phyloP scores from a whole-genome alignment of 1,284 basidiomycete genomes.

The Boletellus sp. region DNA sequence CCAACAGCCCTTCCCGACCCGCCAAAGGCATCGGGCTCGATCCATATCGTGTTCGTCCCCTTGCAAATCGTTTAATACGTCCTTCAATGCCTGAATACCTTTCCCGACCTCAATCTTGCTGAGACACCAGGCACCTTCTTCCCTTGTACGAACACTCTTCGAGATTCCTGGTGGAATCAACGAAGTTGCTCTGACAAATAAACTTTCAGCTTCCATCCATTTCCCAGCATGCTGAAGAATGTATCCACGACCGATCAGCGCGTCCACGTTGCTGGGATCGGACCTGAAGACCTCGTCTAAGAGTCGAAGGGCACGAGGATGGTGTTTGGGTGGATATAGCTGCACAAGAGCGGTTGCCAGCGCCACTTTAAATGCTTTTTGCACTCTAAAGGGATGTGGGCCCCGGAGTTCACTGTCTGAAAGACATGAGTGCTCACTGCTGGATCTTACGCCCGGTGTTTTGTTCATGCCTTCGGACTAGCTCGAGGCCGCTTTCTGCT shows the following conservation, averaged over 20 bases:
- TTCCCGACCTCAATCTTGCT: constrained; percentile 54
- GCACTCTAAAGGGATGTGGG: constrained; percentile 41
- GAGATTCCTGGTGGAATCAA: constrained; percentile 45
- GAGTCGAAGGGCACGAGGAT: constrained; percentile 71
- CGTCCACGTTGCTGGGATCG: constrained; percentile 61
- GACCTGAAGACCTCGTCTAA: constrained; percentile 68
- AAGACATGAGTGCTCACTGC: constrained; percentile 38
- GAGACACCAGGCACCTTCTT: constrained; percentile 87
- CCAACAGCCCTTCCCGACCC: constrained; percentile 80
- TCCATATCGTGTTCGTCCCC: constrained; percentile 53
- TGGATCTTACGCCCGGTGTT: constrained; percentile 58
- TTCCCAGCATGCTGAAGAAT: constrained; percentile 62
- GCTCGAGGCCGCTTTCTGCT: constrained; percentile 66
- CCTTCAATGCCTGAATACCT: constrained; percentile 56
- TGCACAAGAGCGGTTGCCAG: constrained; percentile 80
- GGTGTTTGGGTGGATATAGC: constrained; percentile 87
- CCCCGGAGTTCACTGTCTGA: background rate
- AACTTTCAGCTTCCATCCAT: constrained; percentile 67
- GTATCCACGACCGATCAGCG: constrained; percentile 75
- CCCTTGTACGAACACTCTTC: constrained; percentile 65
- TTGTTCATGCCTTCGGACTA: constrained; percentile 54
- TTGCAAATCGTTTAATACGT: constrained; percentile 52
- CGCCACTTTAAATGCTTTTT: constrained; percentile 59
- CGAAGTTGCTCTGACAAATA: constrained; percentile 56
- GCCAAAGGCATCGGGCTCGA: constrained; percentile 80